A percentile compares a stretch with the other conserved stretches of the same genome.
phyloP scores from a whole-genome alignment of 2,329 filamentous ascomycete species.

The Diaporthe amygdali region DNA sequence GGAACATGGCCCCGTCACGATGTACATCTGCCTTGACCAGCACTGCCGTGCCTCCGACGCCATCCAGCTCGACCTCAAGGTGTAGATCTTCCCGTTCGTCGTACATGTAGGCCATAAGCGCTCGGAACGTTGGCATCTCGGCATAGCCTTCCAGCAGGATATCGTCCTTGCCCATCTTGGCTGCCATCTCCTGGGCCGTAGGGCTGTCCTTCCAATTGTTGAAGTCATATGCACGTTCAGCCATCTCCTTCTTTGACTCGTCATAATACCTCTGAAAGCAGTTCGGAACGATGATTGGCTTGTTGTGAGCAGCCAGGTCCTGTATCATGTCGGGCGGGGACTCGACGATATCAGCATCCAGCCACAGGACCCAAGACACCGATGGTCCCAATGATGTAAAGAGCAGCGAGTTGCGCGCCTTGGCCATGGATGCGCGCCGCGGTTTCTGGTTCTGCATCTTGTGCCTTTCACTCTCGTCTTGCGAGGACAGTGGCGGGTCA shows the following conservation, averaged over 20 bases:
- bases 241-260: slow-evolving; percentile 68
- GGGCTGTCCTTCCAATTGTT: slow-evolving; percentile 97
- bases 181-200: slow-evolving; percentile 75
- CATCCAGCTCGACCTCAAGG: slow-evolving; percentile 79
- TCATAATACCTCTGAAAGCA: slow-evolving; percentile 90
- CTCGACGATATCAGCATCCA: slow-evolving; percentile 92
- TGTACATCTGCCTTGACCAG: slow-evolving; percentile 97
- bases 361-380: slow-evolving; percentile 96
- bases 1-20: slow-evolving; percentile 98
- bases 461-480: slow-evolving; percentile 88
- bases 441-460: slow-evolving; percentile 89
- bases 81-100: slow-evolving; percentile 61
- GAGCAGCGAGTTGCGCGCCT: slow-evolving; percentile 89
- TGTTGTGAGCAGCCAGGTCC: slow-evolving; percentile 85
- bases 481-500: slow-evolving; percentile 78
- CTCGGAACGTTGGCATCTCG: slow-evolving; percentile 90
- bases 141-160: slow-evolving; percentile 92
- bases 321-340: slow-evolving; percentile 85
- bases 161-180: slow-evolving; percentile 86
- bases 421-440: slow-evolving; percentile 87
- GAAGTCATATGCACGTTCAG: slow-evolving; percentile 89
- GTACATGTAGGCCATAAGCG: slow-evolving; percentile 86
- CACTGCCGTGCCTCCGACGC: slow-evolving; percentile 90
- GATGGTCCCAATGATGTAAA: slow-evolving; percentile 92
- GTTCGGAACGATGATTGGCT: slow-evolving; percentile 92